These are phyloP conservation scores for Rhinocladiella similis DNA, from an alignment of 2,329 filamentous ascomycete species.

Conservation along the genomic window DNA sequence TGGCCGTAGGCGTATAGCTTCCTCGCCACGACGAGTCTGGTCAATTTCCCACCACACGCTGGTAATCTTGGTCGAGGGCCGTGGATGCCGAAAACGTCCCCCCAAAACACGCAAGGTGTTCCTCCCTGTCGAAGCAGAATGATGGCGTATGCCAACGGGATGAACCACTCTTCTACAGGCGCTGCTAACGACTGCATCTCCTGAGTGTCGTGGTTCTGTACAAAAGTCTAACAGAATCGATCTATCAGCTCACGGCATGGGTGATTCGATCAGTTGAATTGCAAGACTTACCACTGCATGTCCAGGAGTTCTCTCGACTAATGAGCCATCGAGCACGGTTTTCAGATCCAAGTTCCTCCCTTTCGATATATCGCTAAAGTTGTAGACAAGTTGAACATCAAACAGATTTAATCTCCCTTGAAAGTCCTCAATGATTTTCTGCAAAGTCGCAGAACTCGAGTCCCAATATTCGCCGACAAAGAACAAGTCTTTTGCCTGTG, in stretches of 20 bases:
- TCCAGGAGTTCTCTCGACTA: constrained; percentile 54
- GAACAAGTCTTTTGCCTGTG: constrained; percentile 55
- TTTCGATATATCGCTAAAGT: constrained; percentile 63
- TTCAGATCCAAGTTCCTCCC: constrained; percentile 59
- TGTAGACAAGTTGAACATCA: constrained; percentile 69
- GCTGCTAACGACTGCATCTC: constrained; percentile 22
- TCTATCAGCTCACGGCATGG: not conserved
- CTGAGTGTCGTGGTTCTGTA: constrained; percentile 54
- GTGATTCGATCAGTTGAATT: not conserved
- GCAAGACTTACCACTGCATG: constrained; percentile 40
- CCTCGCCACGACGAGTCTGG: constrained; percentile 62
- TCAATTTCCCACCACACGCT: constrained; percentile 55
- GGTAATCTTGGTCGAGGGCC: constrained; percentile 56
- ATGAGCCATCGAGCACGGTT: constrained; percentile 60
- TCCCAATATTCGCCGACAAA: constrained; percentile 72
- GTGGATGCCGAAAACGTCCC: constrained; percentile 65
- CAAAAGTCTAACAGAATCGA: constrained; percentile 22
- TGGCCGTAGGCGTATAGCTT: constrained; percentile 67
- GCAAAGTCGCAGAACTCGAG: constrained; percentile 56
- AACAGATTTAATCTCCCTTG: constrained; percentile 62
- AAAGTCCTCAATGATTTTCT: constrained; percentile 59
- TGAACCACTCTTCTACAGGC: constrained; percentile 50
- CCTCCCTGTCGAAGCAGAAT: constrained; percentile 66
- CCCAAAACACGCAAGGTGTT: constrained; percentile 69
- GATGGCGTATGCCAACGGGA: constrained; percentile 69